phyloP scores from a whole-genome alignment of 2,329 filamentous ascomycete species.

The Didymella segeticola region DNA sequence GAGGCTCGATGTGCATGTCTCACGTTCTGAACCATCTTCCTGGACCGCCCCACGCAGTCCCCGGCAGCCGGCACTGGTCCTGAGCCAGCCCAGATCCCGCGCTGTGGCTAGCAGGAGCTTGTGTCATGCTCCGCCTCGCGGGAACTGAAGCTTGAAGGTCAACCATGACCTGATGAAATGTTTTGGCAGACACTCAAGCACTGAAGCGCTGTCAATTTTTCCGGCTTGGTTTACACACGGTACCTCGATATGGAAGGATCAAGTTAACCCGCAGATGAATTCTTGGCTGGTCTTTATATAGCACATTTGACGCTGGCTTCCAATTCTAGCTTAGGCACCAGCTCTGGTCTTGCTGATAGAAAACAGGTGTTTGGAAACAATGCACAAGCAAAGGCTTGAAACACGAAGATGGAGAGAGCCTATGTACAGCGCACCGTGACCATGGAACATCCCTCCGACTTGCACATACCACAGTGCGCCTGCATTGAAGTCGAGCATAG shows the following conservation, averaged over 20 bases:
- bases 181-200: neutral
- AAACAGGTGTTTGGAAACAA: neutral
- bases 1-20: constrained; percentile 1
- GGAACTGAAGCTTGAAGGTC: neutral
- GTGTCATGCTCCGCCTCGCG: constrained; percentile 5
- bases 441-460: constrained; percentile 3
- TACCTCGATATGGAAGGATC: neutral
- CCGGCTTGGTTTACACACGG: constrained; percentile 1
- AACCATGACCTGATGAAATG: constrained; percentile 1
- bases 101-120: constrained; percentile 11
- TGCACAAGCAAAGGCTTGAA: neutral
- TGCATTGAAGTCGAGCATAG: constrained; percentile 15
- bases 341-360: neutral
- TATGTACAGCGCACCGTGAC: neutral
- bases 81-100: constrained; percentile 4
- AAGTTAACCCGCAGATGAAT: neutral
- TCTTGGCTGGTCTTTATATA: constrained; percentile 29
- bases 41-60: constrained; percentile 7
- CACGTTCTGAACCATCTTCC: neutral
- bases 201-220: neutral
- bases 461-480: neutral
- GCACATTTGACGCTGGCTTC: constrained; percentile 15
- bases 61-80: constrained; percentile 10
- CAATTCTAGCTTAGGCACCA: constrained; percentile 7
- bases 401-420: neutral